A percentile compares a stretch with the other conserved stretches of the same genome.
Conservation (phyloP, 169 alveolate genomes). For the Theileria parva region DNA sequence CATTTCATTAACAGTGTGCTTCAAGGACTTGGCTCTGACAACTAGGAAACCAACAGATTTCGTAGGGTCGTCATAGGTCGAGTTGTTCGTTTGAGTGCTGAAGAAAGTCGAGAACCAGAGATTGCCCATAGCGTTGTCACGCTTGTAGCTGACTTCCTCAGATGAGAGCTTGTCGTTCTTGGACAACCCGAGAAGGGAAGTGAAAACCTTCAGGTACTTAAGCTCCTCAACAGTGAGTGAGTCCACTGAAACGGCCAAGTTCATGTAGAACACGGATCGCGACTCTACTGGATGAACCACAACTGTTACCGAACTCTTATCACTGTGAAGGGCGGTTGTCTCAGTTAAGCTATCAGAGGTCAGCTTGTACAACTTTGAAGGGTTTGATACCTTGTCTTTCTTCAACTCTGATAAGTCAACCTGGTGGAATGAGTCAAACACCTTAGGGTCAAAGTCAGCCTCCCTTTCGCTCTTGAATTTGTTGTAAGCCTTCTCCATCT, state of each 20-base stretch:
- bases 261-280: constrained; percentile 68
- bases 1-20: constrained; percentile 65
- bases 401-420: constrained; percentile 67
- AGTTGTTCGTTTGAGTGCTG: constrained; percentile 56
- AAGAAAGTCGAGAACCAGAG: constrained; percentile 55
- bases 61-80: constrained; percentile 55
- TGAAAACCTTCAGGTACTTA: constrained; percentile 61
- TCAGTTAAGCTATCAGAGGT: constrained; percentile 31
- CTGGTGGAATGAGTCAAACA: constrained; percentile 62
- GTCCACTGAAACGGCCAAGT: constrained; percentile 67
- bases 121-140: constrained; percentile 68
- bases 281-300: constrained; percentile 72
- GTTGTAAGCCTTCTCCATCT: constrained; percentile 61
- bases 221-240: constrained; percentile 69
- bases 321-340: neutral
- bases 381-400: constrained; percentile 58
- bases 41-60: constrained; percentile 67
- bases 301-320: constrained; percentile 25
- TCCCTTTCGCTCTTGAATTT: constrained; percentile 62
- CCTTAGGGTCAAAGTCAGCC: constrained; percentile 60
- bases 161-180: constrained; percentile 67
- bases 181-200: constrained; percentile 64
- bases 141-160: constrained; percentile 71
- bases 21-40: constrained; percentile 67
- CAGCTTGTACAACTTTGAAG: constrained; percentile 56